Conservation (phyloP, 352 stramenopile genomes). For the Pythium phragmiticola region DNA sequence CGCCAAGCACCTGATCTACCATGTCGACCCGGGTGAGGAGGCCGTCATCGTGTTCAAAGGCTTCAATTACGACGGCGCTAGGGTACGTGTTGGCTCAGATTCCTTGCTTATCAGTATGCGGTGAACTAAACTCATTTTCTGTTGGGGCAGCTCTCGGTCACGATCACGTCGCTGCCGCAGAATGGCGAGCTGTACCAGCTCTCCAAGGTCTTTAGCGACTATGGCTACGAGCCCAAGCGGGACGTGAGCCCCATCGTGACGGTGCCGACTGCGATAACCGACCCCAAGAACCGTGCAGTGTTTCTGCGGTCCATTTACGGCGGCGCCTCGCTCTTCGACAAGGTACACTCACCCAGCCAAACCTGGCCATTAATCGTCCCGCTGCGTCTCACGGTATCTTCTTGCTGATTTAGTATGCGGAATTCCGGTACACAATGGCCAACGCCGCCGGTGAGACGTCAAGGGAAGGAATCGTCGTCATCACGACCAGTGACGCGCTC, state of each 20-base stretch:
- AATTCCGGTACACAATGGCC: constrained; percentile 86
- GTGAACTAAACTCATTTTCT: not conserved
- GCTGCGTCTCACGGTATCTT: too few species aligned
- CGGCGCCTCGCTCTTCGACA: constrained; percentile 51
- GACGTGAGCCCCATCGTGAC: constrained; percentile 50
- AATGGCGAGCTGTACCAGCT: constrained; percentile 88
- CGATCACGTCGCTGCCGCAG: constrained; percentile 81
- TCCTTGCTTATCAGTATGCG: not conserved
- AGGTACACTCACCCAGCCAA: constrained; percentile 32
- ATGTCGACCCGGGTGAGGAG: constrained; percentile 68
- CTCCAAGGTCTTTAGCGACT: constrained; percentile 85
- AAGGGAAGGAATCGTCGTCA: constrained; percentile 71
- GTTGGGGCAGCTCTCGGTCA: constrained; percentile 42
- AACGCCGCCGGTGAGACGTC: constrained; percentile 58
- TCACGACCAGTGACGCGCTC: constrained; percentile 67
- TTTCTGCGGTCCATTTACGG: constrained; percentile 74
- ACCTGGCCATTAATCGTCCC: not conserved
- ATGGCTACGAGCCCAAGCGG: constrained; percentile 88
- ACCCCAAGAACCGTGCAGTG: constrained; percentile 84
- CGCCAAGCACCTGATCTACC: constrained; percentile 70
- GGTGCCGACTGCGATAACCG: constrained; percentile 64
- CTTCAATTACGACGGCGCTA: constrained; percentile 59
- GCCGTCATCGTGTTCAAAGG: constrained; percentile 80
- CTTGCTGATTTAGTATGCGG: constrained; percentile 50
- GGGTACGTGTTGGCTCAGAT: constrained; percentile 25